Conservation (phyloP, 1,139 yeast species). For the Williopsis jadinii region DNA sequence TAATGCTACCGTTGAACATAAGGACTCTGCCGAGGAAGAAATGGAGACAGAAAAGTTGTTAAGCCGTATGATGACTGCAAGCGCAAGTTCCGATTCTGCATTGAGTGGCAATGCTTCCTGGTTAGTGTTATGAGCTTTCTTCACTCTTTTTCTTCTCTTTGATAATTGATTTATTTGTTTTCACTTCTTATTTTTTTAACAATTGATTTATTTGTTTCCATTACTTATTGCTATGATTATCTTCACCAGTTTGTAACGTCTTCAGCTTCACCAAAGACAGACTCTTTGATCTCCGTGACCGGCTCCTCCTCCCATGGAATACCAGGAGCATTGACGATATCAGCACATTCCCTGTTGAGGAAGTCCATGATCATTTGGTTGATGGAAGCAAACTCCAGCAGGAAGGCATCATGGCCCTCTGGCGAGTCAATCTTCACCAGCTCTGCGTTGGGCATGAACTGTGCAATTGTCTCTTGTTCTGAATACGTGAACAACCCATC, state of each 20-base stretch:
- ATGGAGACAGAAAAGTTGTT: not conserved
- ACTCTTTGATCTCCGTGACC: constrained; percentile 45
- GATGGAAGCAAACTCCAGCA: constrained; percentile 80
- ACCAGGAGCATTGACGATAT: constrained; percentile 41
- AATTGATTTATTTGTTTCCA: not conserved
- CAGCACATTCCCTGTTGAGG: constrained; percentile 48
- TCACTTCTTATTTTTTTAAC: not conserved
- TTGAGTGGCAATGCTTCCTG: not conserved
- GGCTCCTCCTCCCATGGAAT: constrained; percentile 50
- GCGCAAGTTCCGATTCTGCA: not conserved
- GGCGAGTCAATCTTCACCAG: constrained; percentile 76
- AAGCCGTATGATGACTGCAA: not conserved
- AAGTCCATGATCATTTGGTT: constrained; percentile 66
- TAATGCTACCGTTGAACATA: constrained; percentile 4
- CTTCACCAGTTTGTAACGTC: constrained; percentile 81
- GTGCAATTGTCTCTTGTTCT: constrained; percentile 82
- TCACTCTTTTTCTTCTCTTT: not conserved
- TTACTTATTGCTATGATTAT: not conserved
- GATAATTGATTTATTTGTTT: not conserved
- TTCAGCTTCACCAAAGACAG: constrained; percentile 94
- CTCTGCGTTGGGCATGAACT: constrained; percentile 60
- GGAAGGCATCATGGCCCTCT: constrained; percentile 98
- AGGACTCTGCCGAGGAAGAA: not conserved
- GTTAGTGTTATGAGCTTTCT: not conserved
- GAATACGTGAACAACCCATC: constrained; percentile 91